These are phyloP conservation scores for Globisporangium iwayamae DNA, from an alignment of 352 stramenopile species.

Conservation along the genomic window DNA sequence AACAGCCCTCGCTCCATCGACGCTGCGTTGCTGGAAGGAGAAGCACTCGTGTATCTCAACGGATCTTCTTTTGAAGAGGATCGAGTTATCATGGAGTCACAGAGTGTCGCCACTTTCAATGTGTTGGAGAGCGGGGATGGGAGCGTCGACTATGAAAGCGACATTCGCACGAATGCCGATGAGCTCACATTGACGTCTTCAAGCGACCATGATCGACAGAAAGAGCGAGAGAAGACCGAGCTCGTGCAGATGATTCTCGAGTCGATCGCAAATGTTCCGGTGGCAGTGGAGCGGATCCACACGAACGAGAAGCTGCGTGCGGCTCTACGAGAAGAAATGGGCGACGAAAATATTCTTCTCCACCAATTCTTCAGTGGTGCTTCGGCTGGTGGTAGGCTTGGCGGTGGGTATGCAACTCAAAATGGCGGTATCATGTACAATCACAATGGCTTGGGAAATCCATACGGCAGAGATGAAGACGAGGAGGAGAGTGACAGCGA, in stretches of 20 bases:
- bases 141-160: neutral
- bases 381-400: slow-evolving; percentile 1
- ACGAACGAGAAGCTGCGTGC: slow-evolving; percentile 63
- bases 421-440: slow-evolving; percentile 6
- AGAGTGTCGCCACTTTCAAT: neutral
- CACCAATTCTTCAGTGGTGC: slow-evolving; percentile 33
- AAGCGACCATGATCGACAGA: slow-evolving; percentile 42
- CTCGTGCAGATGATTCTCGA: slow-evolving; percentile 73
- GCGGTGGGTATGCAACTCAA: neutral
- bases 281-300: slow-evolving; percentile 67
- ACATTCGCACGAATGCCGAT: neutral
- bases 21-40: slow-evolving; percentile 10
- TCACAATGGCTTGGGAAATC: slow-evolving; percentile 4
- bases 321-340: slow-evolving; percentile 56
- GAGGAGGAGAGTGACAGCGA: slow-evolving; percentile 17
- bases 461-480: slow-evolving; percentile 11
- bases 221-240: slow-evolving; percentile 59
- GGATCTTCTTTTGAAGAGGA: neutral
- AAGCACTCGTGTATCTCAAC: slow-evolving; percentile 1
- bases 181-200: neutral
- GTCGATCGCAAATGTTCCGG: slow-evolving; percentile 68
- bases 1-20: slow-evolving; percentile 3
- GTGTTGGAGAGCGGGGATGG: neutral
- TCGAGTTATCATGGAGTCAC: neutral
- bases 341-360: slow-evolving; percentile 43